These are phyloP conservation scores for Pneumocystis jirovecii DNA, from an alignment of 1,139 yeast species.

Conservation along the genomic window DNA sequence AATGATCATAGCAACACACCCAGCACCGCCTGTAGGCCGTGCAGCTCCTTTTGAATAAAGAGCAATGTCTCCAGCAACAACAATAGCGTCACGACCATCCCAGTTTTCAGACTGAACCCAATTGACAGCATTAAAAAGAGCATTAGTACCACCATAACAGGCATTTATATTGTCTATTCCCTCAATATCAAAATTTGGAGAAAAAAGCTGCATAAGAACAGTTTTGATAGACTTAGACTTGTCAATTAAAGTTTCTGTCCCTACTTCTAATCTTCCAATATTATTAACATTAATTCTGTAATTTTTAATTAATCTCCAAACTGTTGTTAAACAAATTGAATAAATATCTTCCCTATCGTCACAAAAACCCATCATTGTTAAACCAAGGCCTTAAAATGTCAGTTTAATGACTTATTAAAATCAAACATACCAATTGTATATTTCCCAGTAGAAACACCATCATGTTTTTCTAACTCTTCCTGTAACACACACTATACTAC, in stretches of 20 bases:
- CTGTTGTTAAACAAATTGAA: slow-evolving; percentile 76
- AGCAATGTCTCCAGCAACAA: slow-evolving; percentile 95
- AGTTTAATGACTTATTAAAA: slow-evolving; percentile 73
- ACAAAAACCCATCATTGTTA: slow-evolving; percentile 15
- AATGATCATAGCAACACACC: slow-evolving; percentile 83
- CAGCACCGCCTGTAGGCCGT: slow-evolving; percentile 99
- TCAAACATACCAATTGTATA: slow-evolving; percentile 83
- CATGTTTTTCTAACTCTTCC: slow-evolving; percentile 68
- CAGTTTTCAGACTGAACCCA: slow-evolving; percentile 94
- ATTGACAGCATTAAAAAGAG: slow-evolving; percentile 81
- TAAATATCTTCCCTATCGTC: slow-evolving; percentile 47
- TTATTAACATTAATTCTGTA: slow-evolving; percentile 64
- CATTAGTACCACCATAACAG: slow-evolving; percentile 97
- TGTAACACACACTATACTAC: slow-evolving; percentile 60
- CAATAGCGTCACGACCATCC: slow-evolving; percentile 98
- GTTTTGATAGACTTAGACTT: slow-evolving; percentile 95
- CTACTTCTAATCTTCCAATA: slow-evolving; percentile 94
- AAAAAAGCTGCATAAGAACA: slow-evolving; percentile 81
- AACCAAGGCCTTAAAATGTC: slow-evolving; percentile 76
- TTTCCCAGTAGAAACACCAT: slow-evolving; percentile 82
- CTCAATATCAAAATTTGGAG: slow-evolving; percentile 64
- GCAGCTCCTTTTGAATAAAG: slow-evolving; percentile 95
- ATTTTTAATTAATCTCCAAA: slow-evolving; percentile 60
- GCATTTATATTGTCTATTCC: slow-evolving; percentile 96
- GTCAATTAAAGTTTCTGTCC: slow-evolving; percentile 93